phyloP scores from a whole-genome alignment of 208 protist genomes.

The Trypanosoma brucei region DNA sequence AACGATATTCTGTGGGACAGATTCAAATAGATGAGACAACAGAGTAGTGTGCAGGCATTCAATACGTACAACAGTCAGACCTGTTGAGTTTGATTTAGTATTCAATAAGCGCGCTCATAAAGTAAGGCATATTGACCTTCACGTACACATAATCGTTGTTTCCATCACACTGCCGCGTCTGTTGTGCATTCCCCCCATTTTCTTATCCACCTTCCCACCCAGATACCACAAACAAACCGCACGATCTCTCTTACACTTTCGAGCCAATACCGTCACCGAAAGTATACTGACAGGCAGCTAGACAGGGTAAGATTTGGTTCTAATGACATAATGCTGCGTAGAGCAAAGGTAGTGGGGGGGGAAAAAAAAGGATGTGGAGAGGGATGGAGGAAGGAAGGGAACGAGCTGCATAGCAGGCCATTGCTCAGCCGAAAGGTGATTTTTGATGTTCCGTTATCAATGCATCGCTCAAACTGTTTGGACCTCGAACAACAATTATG shows the following conservation, averaged over 20 bases:
- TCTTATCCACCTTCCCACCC: no score
- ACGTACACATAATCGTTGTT: conserved; percentile 10
- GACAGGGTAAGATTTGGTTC: conserved; percentile 3
- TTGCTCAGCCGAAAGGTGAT: conserved; percentile 8
- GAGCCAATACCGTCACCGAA: not conserved
- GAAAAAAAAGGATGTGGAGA: not conserved
- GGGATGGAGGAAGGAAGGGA: not conserved
- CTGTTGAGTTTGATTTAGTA: conserved; percentile 8
- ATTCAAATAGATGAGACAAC: not conserved
- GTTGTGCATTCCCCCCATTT: no score
- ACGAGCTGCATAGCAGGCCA: not conserved
- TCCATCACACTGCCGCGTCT: not conserved
- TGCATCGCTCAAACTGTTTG: conserved; percentile 7
- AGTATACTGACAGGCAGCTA: not conserved
- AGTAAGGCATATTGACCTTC: not conserved
- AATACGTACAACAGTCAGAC: not conserved
- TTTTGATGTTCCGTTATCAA: conserved; percentile 4
- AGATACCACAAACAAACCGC: not conserved
- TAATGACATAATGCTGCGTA: not conserved
- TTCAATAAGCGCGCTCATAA: not conserved
- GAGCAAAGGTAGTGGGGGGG: not conserved
- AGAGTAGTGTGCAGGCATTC: not conserved
- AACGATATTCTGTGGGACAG: no score
- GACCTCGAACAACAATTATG: conserved; percentile 3
- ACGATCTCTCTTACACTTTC: conserved; percentile 2